phyloP scores from a whole-genome alignment of 192 early-diverging fungal genomes.

The Coemansia guatemalensis region DNA sequence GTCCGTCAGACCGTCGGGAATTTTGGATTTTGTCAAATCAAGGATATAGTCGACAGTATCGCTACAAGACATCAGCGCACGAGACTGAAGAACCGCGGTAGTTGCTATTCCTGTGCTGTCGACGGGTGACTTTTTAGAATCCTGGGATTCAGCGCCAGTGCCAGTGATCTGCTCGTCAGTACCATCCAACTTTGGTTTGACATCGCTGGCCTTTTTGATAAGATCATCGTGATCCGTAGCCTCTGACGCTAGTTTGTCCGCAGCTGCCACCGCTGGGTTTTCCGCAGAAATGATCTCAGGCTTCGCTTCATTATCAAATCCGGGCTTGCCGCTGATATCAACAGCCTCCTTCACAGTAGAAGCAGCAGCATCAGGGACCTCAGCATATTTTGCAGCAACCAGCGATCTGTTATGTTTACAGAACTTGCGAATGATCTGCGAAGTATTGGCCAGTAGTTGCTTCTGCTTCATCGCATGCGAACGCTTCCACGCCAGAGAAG shows the following conservation, averaged over 20 bases:
- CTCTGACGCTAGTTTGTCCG: too few relatives aligned
- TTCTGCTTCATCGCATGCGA: conserved; percentile 40
- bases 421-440: conserved; percentile 42
- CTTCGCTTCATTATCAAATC: too few relatives aligned
- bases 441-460: conserved; percentile 31
- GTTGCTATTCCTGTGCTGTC: background rate
- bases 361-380: conserved; percentile 5
- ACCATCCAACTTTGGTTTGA: background rate
- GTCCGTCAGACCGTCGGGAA: conserved; percentile 15
- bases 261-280: too few relatives aligned
- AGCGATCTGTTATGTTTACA: conserved; percentile 36
- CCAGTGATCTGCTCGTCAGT: too few relatives aligned
- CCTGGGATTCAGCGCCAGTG: background rate
- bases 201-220: background rate
- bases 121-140: background rate
- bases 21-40: background rate
- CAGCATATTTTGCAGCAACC: background rate
- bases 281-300: too few relatives aligned
- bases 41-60: conserved; percentile 13
- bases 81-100: background rate
- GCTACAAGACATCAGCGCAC: conserved; percentile 6
- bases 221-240: background rate
- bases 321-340: too few relatives aligned
- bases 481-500: conserved; percentile 65
- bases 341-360: too few relatives aligned